Percentiles rank a stretch among this genome's conserved stretches.
These are phyloP conservation scores for Samsoniella hepiali DNA, from an alignment of 2,329 filamentous ascomycete species.

Conservation along the genomic window DNA sequence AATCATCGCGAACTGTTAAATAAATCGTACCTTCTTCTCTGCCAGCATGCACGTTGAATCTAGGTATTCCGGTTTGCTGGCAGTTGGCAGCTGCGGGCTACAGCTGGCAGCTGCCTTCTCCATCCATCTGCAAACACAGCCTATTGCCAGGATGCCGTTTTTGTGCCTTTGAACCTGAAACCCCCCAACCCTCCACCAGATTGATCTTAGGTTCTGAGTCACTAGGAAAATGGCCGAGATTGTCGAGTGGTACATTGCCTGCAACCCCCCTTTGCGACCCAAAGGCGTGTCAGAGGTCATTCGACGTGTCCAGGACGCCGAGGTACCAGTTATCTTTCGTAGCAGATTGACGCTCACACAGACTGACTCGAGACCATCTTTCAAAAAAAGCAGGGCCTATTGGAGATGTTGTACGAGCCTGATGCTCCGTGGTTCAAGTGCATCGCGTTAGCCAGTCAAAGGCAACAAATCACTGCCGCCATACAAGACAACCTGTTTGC, in stretches of 20 bases:
- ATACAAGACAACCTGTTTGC: slow-evolving; percentile 10
- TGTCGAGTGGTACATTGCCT: slow-evolving; percentile 12
- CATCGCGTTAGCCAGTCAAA: not conserved
- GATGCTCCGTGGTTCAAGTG: slow-evolving; percentile 12
- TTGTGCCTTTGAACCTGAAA: no score
- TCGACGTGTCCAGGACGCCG: slow-evolving; percentile 4
- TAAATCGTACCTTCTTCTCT: no score
- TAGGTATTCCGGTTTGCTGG: no score
- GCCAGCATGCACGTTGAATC: no score
- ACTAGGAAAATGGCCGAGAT: not conserved
- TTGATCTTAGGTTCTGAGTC: no score
- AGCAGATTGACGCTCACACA: not conserved
- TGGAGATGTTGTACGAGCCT: slow-evolving; percentile 14
- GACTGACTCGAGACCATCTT: not conserved
- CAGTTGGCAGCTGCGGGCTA: no score
- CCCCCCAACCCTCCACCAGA: no score
- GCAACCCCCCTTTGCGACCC: slow-evolving; percentile 13
- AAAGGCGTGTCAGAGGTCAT: slow-evolving; percentile 16
- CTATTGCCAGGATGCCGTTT: no score
- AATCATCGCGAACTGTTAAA: no score
- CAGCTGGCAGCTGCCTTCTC: no score
- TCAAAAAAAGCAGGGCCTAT: not conserved
- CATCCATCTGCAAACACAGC: no score
- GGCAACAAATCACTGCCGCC: not conserved
- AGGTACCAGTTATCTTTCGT: not conserved